Conservation (phyloP, 768 basidiomycete genomes). For the Leccinum subtestaceum region DNA sequence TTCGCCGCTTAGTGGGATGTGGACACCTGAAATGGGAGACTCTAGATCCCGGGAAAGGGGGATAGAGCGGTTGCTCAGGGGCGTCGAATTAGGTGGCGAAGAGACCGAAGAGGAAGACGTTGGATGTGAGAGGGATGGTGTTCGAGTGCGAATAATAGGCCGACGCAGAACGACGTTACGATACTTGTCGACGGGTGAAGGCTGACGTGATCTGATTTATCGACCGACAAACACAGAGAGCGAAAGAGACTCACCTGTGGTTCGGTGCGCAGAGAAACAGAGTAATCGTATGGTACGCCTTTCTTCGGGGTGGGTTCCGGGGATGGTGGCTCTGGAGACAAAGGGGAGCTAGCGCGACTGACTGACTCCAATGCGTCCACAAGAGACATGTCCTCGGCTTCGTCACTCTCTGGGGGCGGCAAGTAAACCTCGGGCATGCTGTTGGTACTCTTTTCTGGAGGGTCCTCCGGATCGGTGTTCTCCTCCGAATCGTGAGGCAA, state of each 20-base stretch:
- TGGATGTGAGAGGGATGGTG: constrained; percentile 65
- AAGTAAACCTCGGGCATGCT: constrained; percentile 56
- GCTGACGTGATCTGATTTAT: constrained; percentile 34
- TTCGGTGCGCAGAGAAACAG: constrained; percentile 58
- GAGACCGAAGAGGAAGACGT: constrained; percentile 49
- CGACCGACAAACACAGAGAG: neutral
- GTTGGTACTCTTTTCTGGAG: constrained; percentile 42
- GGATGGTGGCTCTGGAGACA: constrained; percentile 37
- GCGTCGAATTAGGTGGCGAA: constrained; percentile 64
- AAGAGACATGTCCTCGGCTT: constrained; percentile 46
- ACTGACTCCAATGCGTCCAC: constrained; percentile 57
- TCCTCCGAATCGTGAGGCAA: constrained; percentile 39
- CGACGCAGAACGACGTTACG: constrained; percentile 61
- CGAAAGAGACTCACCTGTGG: constrained; percentile 44
- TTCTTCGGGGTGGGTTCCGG: constrained; percentile 47
- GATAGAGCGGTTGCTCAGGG: constrained; percentile 51
- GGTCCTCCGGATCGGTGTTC: constrained; percentile 38
- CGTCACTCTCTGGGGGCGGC: constrained; percentile 44
- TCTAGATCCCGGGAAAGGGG: constrained; percentile 37
- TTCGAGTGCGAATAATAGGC: constrained; percentile 50
- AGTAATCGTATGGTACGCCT: constrained; percentile 44
- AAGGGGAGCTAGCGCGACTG: constrained; percentile 51
- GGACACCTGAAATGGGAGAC: constrained; percentile 47
- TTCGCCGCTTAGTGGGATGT: constrained; percentile 40
- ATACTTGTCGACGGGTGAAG: constrained; percentile 60